Conservation (phyloP, 1,284 basidiomycete species). For the Moesziomyces antarcticus region DNA sequence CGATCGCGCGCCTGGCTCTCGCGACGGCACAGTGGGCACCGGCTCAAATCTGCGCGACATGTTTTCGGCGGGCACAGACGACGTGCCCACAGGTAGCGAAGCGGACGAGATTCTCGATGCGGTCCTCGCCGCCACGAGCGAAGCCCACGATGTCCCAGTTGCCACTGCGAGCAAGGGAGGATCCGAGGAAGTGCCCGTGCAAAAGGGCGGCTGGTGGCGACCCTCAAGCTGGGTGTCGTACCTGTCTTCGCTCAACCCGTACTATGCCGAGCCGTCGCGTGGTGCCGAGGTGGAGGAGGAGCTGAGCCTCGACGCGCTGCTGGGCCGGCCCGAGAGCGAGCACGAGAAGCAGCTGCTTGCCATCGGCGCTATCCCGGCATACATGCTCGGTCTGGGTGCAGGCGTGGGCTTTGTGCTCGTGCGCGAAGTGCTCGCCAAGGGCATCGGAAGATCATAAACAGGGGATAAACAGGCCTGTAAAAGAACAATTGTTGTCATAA, state of each 20-base stretch:
- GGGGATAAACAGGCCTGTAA: no score
- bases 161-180: background rate
- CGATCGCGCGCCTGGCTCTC: background rate
- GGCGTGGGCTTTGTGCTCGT: slow-evolving; percentile 55
- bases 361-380: slow-evolving; percentile 54
- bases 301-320: slow-evolving; percentile 21
- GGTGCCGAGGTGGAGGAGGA: slow-evolving; percentile 21
- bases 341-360: slow-evolving; percentile 22
- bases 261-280: slow-evolving; percentile 15
- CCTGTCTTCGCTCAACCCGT: slow-evolving; percentile 42
- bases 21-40: background rate
- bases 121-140: slow-evolving; percentile 6
- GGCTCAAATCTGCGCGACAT: slow-evolving; percentile 9
- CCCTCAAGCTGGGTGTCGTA: slow-evolving; percentile 26
- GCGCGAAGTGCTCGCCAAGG: slow-evolving; percentile 32
- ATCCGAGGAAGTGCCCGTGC: background rate
- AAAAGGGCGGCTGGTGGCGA: background rate
- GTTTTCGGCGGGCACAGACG: slow-evolving; percentile 6
- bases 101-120: slow-evolving; percentile 17
- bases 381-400: slow-evolving; percentile 53
- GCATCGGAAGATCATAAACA: background rate
- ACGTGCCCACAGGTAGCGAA: background rate
- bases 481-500: no score
- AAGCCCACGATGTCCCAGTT: background rate
- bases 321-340: slow-evolving; percentile 23